Conservation (phyloP, 768 basidiomycete genomes). For the Fistulinella prunicolor region DNA sequence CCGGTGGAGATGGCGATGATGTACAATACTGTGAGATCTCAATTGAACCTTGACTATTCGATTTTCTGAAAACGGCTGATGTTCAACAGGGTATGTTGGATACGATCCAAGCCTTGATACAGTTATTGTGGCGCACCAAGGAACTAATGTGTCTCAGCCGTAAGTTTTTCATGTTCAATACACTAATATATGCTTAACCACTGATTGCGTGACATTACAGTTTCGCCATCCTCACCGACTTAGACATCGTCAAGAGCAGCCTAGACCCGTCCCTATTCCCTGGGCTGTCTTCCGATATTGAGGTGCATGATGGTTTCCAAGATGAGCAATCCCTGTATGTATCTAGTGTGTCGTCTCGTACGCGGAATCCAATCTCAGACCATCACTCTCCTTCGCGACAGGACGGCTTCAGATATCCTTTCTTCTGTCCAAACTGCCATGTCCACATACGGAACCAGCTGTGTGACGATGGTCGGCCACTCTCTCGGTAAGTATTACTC, state of each 20-base stretch:
- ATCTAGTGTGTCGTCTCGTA: not conserved
- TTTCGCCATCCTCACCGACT: constrained; percentile 39
- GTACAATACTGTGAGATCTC: constrained; percentile 42
- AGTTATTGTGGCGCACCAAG: constrained; percentile 36
- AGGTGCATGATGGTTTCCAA: constrained; percentile 46
- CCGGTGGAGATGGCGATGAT: constrained; percentile 42
- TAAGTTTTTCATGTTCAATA: constrained; percentile 42
- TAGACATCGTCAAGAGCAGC: constrained; percentile 26
- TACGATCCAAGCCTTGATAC: constrained; percentile 36
- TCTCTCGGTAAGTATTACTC: constrained; percentile 33
- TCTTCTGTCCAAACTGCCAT: constrained; percentile 41
- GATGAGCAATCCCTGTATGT: constrained; percentile 42
- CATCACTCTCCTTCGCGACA: constrained; percentile 32
- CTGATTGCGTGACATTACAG: constrained; percentile 19
- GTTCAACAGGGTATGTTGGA: constrained; percentile 32
- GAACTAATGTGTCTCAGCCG: constrained; percentile 25
- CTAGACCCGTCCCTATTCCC: constrained; percentile 47
- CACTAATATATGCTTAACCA: constrained; percentile 19
- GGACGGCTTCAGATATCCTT: constrained; percentile 38
- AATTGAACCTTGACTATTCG: no score
- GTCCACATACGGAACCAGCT: constrained; percentile 28
- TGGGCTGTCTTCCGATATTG: constrained; percentile 36
- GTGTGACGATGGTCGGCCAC: constrained; percentile 45
- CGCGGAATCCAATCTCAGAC: not conserved
- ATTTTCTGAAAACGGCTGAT: not conserved